Evolutionary conservation across 768 basidiomycete species (phyloP), one percentile per base, ranked within the genome.

Genomic region (Rhodotorula graminis): DNA sequence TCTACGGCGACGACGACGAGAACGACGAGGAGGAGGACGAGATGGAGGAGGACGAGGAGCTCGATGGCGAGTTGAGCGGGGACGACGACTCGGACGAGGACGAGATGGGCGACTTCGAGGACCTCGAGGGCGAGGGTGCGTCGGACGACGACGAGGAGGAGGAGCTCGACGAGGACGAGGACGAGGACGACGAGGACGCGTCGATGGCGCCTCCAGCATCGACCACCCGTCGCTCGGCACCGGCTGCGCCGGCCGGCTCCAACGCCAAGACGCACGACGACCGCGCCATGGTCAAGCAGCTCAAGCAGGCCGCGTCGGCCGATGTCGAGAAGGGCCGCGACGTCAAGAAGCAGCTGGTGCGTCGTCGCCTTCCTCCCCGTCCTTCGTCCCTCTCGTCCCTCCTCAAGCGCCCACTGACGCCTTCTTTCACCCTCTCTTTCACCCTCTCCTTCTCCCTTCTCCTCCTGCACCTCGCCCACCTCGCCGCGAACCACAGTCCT

Each of bases 271-370:
- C 37, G 72, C 77, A 56, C 74, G 76, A 37, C 71, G 77, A 55
- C 61, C 74, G 60, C 64, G 69, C 61, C 46, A 76, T 64, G 76
- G 53, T 76, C 61, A 52, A 47, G 52, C 71, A 76, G 49, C 59
- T 76, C 23, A 70, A 68, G 71, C 71, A 75, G 53, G 78, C 74
- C 7, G 72, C 72, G 25, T 71, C 61, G 27, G 78, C 77, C 40
- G 74, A 79, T 25, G 79, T 78, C 56, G 83, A 83, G 81, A 98
- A 97, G 81, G 95, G 94, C 6, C 86, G 86, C 74, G 92, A 90
- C 12, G 87, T 97, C 65, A 84, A 87, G 60, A 86, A 85, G 73
- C 95, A 98, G 82, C 86, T 93, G 66, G 95, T 90, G 78, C 70
- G 90, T 37, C 37, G 37, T 37, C 37, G 37, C 37, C n/a, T n/a